Evolutionary conservation across 495 filamentous ascomycete species (phyloP).

Genomic region (Pyronema domesticum): DNA sequence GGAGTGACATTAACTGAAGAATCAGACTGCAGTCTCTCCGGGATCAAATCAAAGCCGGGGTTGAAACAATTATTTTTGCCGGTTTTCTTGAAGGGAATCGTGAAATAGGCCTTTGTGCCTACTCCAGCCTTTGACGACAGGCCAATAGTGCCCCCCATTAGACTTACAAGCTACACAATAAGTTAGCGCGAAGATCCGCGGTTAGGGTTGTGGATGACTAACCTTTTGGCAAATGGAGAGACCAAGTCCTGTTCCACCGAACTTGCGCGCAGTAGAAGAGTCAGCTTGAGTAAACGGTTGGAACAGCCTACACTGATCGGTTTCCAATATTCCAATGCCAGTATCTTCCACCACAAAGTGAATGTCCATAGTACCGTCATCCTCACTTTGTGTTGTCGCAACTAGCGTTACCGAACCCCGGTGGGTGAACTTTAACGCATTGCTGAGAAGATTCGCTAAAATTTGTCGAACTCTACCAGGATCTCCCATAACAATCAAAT

Average conservation of each 20-base stretch:
- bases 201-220: neutral
- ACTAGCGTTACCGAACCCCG: slow-evolving; percentile 45
- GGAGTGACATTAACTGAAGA: slow-evolving; percentile 29
- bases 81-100: slow-evolving; percentile 47
- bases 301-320: slow-evolving; percentile 54
- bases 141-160: slow-evolving; percentile 64
- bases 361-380: slow-evolving; percentile 32
- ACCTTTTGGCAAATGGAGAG: slow-evolving; percentile 61
- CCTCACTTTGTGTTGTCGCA: slow-evolving; percentile 32
- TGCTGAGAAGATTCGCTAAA: slow-evolving; percentile 69
- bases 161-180: slow-evolving; percentile 46
- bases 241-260: slow-evolving; percentile 68
- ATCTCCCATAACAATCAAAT: slow-evolving; percentile 46
- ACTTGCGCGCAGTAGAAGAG: slow-evolving; percentile 52
- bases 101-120: slow-evolving; percentile 50
- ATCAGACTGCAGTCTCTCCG: slow-evolving; percentile 45
- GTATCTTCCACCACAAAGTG: slow-evolving; percentile 57
- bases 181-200: neutral
- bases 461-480: slow-evolving; percentile 65
- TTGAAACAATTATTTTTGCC: slow-evolving; percentile 20
- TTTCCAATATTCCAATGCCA: slow-evolving; percentile 69
- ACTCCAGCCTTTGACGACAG: slow-evolving; percentile 39
- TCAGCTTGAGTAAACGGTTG: slow-evolving; percentile 78
- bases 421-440: slow-evolving; percentile 78
- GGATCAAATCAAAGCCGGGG: slow-evolving; percentile 33